phyloP scores from a whole-genome alignment of 106 monocot genomes.

The Gastrodia elata region DNA sequence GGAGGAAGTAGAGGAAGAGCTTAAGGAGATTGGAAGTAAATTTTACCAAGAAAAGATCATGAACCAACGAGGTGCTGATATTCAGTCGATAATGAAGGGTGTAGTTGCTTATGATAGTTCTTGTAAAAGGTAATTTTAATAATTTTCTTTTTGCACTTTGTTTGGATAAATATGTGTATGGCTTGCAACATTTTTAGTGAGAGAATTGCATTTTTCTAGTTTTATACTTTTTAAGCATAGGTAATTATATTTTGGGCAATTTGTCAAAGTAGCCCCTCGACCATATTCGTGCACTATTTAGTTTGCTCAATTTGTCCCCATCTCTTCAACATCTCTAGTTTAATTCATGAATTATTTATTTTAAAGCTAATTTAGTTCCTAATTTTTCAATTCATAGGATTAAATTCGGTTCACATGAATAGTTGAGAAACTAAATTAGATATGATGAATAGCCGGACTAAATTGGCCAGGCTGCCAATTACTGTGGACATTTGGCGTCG shows the following conservation, averaged over 20 bases:
- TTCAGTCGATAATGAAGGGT: slow-evolving; percentile 46
- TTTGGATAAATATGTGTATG: background rate
- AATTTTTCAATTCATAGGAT: no score
- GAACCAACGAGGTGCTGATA: slow-evolving; percentile 51
- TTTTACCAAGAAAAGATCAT: slow-evolving; percentile 78
- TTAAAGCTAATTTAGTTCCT: no score
- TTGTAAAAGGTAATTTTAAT: slow-evolving; percentile 22
- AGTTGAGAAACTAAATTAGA: no score
- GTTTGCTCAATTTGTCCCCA: no score
- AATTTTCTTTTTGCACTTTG: background rate
- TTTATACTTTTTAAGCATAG: background rate
- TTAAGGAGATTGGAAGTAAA: slow-evolving; percentile 66
- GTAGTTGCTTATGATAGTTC: slow-evolving; percentile 38
- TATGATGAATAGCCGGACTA: no score
- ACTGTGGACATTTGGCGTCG: no score
- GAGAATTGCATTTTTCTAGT: background rate
- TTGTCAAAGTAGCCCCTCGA: no score
- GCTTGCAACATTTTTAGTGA: background rate
- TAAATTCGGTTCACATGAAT: no score
- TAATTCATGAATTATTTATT: no score
- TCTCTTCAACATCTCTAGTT: no score
- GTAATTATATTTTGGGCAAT: background rate
- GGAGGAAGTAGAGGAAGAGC: slow-evolving; percentile 79
- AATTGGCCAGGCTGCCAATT: no score
- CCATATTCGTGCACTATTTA: no score